Evolutionary conservation across 2,329 filamentous ascomycete species (phyloP), one percentile per base, ranked within the genome.

Genomic region (Cercospora citrullina): DNA sequence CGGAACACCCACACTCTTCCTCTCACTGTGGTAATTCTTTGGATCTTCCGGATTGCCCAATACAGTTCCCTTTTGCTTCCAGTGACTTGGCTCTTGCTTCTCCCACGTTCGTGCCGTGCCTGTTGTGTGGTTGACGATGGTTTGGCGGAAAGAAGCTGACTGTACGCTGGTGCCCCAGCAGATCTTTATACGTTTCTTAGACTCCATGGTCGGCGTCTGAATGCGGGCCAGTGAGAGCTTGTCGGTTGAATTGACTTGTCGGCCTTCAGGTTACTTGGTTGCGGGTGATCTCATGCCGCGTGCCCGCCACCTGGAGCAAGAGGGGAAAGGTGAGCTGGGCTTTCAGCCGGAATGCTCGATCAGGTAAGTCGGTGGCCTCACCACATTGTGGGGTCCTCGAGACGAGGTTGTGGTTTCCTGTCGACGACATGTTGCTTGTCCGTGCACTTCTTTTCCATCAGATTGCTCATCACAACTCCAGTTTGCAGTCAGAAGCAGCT

Each of bases 81-180:
- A 75, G 23, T 72, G 65, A 16, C 75, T 75, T 3, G 80, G 80
- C 36, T 78, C 78, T 63, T 72, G 73, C 36, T 73, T 75, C 58
- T 80, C 77, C 48, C 79, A 60, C 39, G 78, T 72, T 69, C 77
- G 79, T 36, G 77, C 74, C 63, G 76, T 74, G 63, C 78, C 77
- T 68, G 61, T 78, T 42, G 74, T 78, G 48, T 79, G 77, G 68
- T 80, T 72, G 51, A 77, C 72, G 64, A 80, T 74, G 66, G 78
- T 77, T 53, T 79, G 76, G 71, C 77, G 77, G 18, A 81, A 73
- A 69, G 80, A 77, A 33, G 80, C 76, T 26, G 78, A 74, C 72
- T 81, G 75, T 21, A 79, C 80, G 65, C 79, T 76, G 68, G 82
- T 72, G 63, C 79, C 80, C 12, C 81, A 77, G 0, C 77, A 77